Percentiles rank a stretch among this genome's conserved stretches.
These are phyloP conservation scores for Poa annua DNA, from an alignment of 176 grass and related monocot genomes.

Conservation along the genomic window DNA sequence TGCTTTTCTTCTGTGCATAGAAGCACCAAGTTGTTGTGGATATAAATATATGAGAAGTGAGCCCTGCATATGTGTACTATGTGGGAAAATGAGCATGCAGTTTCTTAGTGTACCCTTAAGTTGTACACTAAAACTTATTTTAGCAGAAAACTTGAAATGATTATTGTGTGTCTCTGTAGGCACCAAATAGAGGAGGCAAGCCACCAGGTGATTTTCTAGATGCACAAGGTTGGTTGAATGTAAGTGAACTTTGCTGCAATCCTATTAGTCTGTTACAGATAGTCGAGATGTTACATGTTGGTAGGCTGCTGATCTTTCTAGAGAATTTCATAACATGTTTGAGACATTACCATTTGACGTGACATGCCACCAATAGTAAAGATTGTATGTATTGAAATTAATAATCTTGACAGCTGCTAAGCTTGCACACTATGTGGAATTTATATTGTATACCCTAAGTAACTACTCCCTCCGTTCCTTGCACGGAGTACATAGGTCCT, in stretches of 20 bases:
- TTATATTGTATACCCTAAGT: conserved; percentile 39
- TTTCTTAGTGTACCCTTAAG: neutral
- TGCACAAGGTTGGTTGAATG: conserved; percentile 83
- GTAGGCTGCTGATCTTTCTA: conserved; percentile 16
- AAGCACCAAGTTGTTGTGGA: neutral
- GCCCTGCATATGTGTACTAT: neutral
- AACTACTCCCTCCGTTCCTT: neutral
- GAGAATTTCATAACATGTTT: neutral
- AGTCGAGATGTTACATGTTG: neutral
- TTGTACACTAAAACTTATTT: conserved; percentile 9
- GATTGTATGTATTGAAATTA: neutral
- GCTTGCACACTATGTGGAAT: neutral
- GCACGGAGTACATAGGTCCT: neutral
- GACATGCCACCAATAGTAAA: neutral
- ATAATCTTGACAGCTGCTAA: neutral
- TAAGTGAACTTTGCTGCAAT: conserved; percentile 52
- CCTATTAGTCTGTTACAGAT: neutral
- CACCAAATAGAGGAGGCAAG: conserved; percentile 69
- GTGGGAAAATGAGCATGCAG: conserved; percentile 1
- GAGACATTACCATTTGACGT: conserved; percentile 1
- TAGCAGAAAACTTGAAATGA: neutral
- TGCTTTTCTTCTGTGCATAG: neutral
- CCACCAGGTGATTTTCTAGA: conserved; percentile 63
- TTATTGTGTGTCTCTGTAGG: conserved; percentile 53
- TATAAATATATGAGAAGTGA: neutral